A percentile compares a stretch with the other conserved stretches of the same genome.
These are phyloP conservation scores for Bruguiera sexangula DNA, from an alignment of 345 rosid species.

Conservation along the genomic window DNA sequence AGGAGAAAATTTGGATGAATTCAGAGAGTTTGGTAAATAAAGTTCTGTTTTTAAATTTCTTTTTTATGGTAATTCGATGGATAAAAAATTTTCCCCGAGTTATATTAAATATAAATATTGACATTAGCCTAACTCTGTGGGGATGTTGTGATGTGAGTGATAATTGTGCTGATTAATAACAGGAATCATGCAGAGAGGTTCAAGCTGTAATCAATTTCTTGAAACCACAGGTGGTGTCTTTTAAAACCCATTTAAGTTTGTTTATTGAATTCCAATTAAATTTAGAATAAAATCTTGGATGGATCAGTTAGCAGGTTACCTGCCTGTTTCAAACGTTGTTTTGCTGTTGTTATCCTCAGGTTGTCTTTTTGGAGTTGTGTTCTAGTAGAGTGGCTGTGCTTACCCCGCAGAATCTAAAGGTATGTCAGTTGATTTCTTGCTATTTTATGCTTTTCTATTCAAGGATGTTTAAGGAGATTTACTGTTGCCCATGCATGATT, in stretches of 20 bases:
- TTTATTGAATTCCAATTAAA: conserved; percentile 2
- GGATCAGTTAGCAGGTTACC: conserved; percentile 23
- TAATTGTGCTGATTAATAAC: conserved; percentile 15
- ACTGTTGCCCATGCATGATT: no score
- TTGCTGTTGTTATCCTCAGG: conserved; percentile 40
- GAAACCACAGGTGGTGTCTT: conserved; percentile 79
- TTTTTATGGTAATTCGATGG: no score
- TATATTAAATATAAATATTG: no score
- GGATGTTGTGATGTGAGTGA: neutral
- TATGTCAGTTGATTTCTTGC: conserved; percentile 21
- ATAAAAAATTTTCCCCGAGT: no score
- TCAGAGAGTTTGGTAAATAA: no score
- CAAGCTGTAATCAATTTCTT: conserved; percentile 65
- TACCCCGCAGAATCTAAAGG: conserved; percentile 78
- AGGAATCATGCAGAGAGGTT: conserved; percentile 91
- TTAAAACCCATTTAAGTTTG: conserved; percentile 21
- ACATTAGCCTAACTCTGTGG: no score
- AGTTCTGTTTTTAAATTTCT: no score
- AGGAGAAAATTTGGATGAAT: no score
- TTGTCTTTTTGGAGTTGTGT: conserved; percentile 89
- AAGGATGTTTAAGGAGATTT: no score
- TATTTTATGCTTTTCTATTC: neutral
- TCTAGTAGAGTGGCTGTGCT: conserved; percentile 77
- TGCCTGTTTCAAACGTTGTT: conserved; percentile 18
- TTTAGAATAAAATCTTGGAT: conserved; percentile 3